phyloP scores from a whole-genome alignment of 805 yeast genomes.

The Nakazawaea anatomiae region DNA sequence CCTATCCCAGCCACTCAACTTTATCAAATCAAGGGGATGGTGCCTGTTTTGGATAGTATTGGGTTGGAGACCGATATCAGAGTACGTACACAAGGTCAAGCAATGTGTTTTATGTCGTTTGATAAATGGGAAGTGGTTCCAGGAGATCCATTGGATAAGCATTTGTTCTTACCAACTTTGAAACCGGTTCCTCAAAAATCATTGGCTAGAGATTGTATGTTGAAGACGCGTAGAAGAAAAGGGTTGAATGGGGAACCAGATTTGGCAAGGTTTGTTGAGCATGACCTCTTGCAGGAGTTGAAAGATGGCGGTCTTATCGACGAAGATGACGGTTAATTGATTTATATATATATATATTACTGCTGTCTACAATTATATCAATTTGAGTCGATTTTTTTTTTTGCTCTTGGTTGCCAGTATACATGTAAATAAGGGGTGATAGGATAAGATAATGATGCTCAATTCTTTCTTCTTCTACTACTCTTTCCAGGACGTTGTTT shows the following conservation, averaged over 20 bases:
- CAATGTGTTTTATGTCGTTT: conserved; percentile 61
- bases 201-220: conserved; percentile 80
- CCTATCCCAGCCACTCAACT: conserved; percentile 75
- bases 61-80: conserved; percentile 88
- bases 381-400: too few species aligned
- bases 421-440: too few species aligned
- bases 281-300: conserved; percentile 48
- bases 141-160: conserved; percentile 82
- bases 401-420: too few species aligned
- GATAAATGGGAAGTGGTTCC: conserved; percentile 75
- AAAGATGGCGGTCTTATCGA: conserved; percentile 22
- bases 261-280: conserved; percentile 61
- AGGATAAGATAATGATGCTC: not conserved
- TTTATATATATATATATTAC: not conserved
- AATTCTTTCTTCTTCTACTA: conserved; percentile 34
- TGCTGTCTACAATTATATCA: too few species aligned
- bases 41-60: conserved; percentile 87
- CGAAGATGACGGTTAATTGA: not conserved
- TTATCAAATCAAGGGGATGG: conserved; percentile 48
- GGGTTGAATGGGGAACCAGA: conserved; percentile 75
- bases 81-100: conserved; percentile 71
- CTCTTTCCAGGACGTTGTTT: conserved; percentile 48
- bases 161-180: conserved; percentile 57
- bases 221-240: conserved; percentile 85
- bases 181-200: conserved; percentile 67